Conservation (phyloP, 257 asterid species). For the Solanum etuberosum region DNA sequence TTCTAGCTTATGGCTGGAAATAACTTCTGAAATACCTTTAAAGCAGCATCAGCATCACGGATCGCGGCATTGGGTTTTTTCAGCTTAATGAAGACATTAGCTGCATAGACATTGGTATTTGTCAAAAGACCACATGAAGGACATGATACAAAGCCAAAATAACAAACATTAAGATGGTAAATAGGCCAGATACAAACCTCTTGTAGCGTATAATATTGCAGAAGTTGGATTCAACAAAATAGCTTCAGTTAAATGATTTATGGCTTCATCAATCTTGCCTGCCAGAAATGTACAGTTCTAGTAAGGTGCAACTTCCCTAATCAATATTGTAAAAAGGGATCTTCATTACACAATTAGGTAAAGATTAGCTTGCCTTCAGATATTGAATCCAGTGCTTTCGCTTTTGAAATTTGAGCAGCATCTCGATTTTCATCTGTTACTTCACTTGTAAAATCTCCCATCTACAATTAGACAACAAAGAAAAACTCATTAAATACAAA, state of each 20-base stretch:
- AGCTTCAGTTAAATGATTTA: constrained; percentile 49
- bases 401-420: constrained; percentile 43
- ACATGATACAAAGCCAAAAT: background rate
- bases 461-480: constrained; percentile 20
- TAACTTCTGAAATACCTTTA: constrained; percentile 29
- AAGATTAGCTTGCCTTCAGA: constrained; percentile 28
- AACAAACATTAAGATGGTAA: background rate
- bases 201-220: constrained; percentile 48
- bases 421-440: constrained; percentile 56
- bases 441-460: constrained; percentile 61
- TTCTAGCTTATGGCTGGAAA: background rate
- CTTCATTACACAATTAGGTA: background rate
- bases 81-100: constrained; percentile 42
- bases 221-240: constrained; percentile 54
- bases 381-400: constrained; percentile 49
- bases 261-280: constrained; percentile 56
- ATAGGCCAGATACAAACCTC: constrained; percentile 31
- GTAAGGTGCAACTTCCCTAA: background rate
- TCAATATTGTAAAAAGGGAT: background rate
- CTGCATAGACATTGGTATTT: constrained; percentile 17
- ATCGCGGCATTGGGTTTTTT: constrained; percentile 79
- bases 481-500: background rate
- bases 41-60: constrained; percentile 73
- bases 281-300: constrained; percentile 1
- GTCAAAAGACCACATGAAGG: constrained; percentile 1